phyloP scores from a whole-genome alignment of 2,329 filamentous ascomycete species.

The Fusarium sp. region DNA sequence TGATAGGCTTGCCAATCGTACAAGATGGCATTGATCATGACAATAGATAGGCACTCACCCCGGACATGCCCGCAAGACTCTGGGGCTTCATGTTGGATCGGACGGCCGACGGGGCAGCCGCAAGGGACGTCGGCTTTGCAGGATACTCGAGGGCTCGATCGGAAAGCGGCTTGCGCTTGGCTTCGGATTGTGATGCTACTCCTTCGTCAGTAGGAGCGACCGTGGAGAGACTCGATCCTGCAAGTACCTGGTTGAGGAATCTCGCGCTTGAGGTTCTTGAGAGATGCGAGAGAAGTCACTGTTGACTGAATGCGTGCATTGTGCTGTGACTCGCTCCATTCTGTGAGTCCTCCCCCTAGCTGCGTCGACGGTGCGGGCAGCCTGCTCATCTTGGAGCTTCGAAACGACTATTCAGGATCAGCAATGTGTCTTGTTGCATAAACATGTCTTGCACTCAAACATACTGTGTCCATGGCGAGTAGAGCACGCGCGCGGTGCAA shows the following conservation, averaged over 20 bases:
- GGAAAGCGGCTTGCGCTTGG: slow-evolving; percentile 70
- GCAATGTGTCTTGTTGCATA: slow-evolving; percentile 1
- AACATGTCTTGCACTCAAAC: background rate
- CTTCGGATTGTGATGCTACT: slow-evolving; percentile 64
- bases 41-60: slow-evolving; percentile 42
- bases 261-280: slow-evolving; percentile 64
- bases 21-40: background rate
- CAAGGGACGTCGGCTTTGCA: slow-evolving; percentile 51
- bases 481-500: slow-evolving; percentile 38
- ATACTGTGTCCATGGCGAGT: slow-evolving; percentile 50
- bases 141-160: slow-evolving; percentile 67
- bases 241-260: slow-evolving; percentile 58
- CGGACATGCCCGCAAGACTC: slow-evolving; percentile 50
- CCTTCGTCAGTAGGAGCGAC: slow-evolving; percentile 28
- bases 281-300: slow-evolving; percentile 54
- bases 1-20: background rate
- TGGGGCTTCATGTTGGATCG: slow-evolving; percentile 60
- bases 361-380: slow-evolving; percentile 47
- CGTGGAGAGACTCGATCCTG: background rate
- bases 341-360: slow-evolving; percentile 57
- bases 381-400: slow-evolving; percentile 49
- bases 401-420: slow-evolving; percentile 39
- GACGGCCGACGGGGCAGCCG: slow-evolving; percentile 55
- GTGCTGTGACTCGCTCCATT: slow-evolving; percentile 71
- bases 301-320: slow-evolving; percentile 64